phyloP scores from a whole-genome alignment of 2,329 filamentous ascomycete species.

The Penicillium psychrosexuale region DNA sequence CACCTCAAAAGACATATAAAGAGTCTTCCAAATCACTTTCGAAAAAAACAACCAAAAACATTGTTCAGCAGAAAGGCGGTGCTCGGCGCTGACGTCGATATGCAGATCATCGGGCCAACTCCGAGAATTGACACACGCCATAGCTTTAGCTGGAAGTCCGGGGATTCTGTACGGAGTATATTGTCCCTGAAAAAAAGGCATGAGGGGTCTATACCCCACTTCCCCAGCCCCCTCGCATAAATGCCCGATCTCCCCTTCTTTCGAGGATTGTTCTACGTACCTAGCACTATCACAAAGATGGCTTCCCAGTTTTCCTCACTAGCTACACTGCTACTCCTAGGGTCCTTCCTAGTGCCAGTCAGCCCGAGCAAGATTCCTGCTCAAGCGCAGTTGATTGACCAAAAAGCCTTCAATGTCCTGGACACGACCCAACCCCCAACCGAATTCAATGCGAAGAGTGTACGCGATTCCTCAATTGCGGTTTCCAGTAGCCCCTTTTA shows the following conservation, averaged over 20 bases:
- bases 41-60: no score
- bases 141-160: background rate
- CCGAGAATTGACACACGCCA: background rate
- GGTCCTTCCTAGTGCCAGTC: constrained; percentile 1
- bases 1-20: no score
- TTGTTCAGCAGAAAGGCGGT: background rate
- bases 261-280: background rate
- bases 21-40: no score
- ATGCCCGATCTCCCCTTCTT: background rate
- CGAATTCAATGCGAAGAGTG: constrained; percentile 16
- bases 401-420: constrained; percentile 18
- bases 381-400: constrained; percentile 18
- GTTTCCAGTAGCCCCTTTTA: background rate
- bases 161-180: background rate
- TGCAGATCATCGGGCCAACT: background rate
- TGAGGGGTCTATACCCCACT: background rate
- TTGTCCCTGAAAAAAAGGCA: background rate
- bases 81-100: background rate
- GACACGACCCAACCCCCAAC: constrained; percentile 12
- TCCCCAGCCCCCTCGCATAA: background rate
- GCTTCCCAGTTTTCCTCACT: background rate
- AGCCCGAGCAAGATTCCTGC: constrained; percentile 15
- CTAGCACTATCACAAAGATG: background rate
- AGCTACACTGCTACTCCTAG: background rate
- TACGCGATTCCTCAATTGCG: background rate